These are phyloP conservation scores for Cardiospermum halicacabum DNA, from an alignment of 345 rosid species.

Conservation along the genomic window DNA sequence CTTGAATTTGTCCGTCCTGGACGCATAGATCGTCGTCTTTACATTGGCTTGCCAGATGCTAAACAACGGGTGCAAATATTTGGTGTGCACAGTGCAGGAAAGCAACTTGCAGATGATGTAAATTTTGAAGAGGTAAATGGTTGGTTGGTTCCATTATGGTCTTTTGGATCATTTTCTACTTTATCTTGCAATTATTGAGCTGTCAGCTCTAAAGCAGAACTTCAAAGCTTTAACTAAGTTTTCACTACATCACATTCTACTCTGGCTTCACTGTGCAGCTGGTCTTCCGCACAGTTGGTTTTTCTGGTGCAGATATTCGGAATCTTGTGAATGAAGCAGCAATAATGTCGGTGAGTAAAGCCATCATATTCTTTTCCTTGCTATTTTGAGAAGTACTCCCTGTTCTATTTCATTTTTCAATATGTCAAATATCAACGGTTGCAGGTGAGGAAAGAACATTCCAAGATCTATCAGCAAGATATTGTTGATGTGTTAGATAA, in stretches of 20 bases:
- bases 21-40: constrained; percentile 90
- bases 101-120: constrained; percentile 80
- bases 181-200: background rate
- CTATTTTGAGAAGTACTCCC: constrained; percentile 6
- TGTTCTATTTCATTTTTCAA: constrained; percentile 10
- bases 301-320: constrained; percentile 93
- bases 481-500: constrained; percentile 87
- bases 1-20: constrained; percentile 88
- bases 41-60: constrained; percentile 93
- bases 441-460: constrained; percentile 88
- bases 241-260: constrained; percentile 4
- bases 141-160: background rate
- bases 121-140: constrained; percentile 64
- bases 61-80: constrained; percentile 89
- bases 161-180: background rate
- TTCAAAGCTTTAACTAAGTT: constrained; percentile 1
- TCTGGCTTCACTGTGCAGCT: constrained; percentile 43
- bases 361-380: constrained; percentile 1
- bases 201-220: background rate
- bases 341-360: constrained; percentile 83
- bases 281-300: constrained; percentile 92
- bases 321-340: constrained; percentile 98
- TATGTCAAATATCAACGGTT: constrained; percentile 12
- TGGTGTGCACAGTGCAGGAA: constrained; percentile 83
- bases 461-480: constrained; percentile 80